Conservation (phyloP, 257 asterid genomes). For the Thymus mandschuricus region DNA sequence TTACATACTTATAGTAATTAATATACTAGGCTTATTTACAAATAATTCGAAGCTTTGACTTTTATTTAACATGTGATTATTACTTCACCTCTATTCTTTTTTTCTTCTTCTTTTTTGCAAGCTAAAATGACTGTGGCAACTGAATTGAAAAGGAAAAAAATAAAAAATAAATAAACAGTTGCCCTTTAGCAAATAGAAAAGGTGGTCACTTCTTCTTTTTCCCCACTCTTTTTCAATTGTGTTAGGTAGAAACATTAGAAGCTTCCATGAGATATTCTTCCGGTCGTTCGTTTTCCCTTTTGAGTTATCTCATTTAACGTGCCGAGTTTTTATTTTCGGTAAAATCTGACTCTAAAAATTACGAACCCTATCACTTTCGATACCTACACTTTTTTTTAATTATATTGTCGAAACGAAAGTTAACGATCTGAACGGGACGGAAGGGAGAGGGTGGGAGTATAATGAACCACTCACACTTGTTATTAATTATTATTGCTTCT, state of each 20-base stretch:
- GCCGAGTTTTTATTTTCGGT: too few relatives aligned
- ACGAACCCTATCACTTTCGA: too few relatives aligned
- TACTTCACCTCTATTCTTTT: not conserved
- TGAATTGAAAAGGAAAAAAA: conserved; percentile 11
- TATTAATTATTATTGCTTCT: conserved; percentile 28
- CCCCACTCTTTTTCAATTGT: conserved; percentile 38
- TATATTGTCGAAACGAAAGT: too few relatives aligned
- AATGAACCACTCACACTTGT: not conserved
- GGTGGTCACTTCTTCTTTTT: conserved; percentile 30
- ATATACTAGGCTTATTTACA: too few relatives aligned
- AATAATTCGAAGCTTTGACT: not conserved
- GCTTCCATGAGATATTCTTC: conserved; percentile 50
- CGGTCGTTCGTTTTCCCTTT: not conserved
- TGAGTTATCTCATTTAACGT: too few relatives aligned
- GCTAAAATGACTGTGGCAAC: conserved; percentile 28
- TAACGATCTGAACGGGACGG: too few relatives aligned
- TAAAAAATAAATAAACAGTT: conserved; percentile 16
- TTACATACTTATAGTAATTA: too few relatives aligned
- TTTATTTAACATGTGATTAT: not conserved
- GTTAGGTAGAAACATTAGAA: conserved; percentile 80
- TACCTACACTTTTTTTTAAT: too few relatives aligned
- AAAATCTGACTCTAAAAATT: too few relatives aligned
- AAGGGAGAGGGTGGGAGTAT: too few relatives aligned
- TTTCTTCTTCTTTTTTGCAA: conserved; percentile 1
- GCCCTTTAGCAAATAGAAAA: conserved; percentile 50